Evolutionary conservation across 2,329 filamentous ascomycete species (phyloP), one percentile per base, ranked within the genome.

Genomic region (Xylaria hypoxylon): DNA sequence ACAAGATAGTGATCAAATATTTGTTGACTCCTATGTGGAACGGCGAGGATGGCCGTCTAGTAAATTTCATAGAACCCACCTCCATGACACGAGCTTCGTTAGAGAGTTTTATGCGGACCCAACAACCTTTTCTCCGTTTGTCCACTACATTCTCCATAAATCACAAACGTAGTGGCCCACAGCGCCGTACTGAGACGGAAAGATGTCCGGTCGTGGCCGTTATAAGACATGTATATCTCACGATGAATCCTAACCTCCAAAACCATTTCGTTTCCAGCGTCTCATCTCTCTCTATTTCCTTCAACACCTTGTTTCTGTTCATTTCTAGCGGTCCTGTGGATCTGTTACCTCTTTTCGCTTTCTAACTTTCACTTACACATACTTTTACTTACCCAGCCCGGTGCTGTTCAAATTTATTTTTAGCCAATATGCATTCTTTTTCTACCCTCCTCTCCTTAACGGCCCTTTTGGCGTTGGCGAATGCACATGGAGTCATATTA

Each of bases 401-500:
- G 77, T 78, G 77, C 78, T 75, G 74, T 73, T 69, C 70, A 75
- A 69, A 63, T 56, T 70, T 62, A 66, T 67, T 59, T 59, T 70
- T 58, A 68, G 68, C 60, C 75, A 80, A 73, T 31, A 82, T 82
- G 79, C 72, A 74, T 72, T 79, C 77, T 52, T 74, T 76, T 65
- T 74, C 75, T 42, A 75, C 71, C 63, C 67, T 77, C 56, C 70
- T 80, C 61, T 78, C 77, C 42, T 67, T 79, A 66, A 72, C 76
- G 64, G 75, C 77, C 70, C 67, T 82, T 64, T 48, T 79, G 68
- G 73, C 78, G 26, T 62, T 83, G 17, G 76, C 74, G 59, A 76
- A 76, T 26, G 81, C 77, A 31, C 85, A 86, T 70, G 81, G 79
- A 31, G 82, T 84, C 35, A 82, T 86, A 65, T 74, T 85, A 50